Conservation (phyloP, 2,329 filamentous ascomycete genomes). For the Ascochyta pisi region DNA sequence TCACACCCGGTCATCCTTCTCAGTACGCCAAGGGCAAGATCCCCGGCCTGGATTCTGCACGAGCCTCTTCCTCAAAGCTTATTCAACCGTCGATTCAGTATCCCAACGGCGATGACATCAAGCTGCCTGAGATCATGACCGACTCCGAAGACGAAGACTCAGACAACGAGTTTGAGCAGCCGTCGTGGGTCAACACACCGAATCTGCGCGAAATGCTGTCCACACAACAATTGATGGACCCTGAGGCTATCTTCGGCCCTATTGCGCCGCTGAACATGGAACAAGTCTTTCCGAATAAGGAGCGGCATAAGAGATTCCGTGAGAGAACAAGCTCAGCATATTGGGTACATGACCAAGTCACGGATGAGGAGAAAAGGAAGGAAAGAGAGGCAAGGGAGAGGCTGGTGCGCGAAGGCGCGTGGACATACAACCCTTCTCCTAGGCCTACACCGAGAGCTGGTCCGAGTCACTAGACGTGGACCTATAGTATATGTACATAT, state of each 20-base stretch:
- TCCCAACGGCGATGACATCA: slow-evolving; percentile 86
- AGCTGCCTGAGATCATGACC: slow-evolving; percentile 92
- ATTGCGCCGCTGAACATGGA: slow-evolving; percentile 92
- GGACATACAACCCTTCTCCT: slow-evolving; percentile 58
- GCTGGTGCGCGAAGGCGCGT: slow-evolving; percentile 82
- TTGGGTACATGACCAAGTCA: slow-evolving; percentile 86
- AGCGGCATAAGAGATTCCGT: slow-evolving; percentile 86
- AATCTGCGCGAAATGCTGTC: slow-evolving; percentile 77
- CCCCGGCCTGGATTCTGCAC: slow-evolving; percentile 77
- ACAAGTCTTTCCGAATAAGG: slow-evolving; percentile 82
- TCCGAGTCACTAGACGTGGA: slow-evolving; percentile 7
- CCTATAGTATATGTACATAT: neutral
- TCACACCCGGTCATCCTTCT: slow-evolving; percentile 64
- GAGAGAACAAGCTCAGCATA: slow-evolving; percentile 92
- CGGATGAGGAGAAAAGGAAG: slow-evolving; percentile 82
- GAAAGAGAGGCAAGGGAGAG: slow-evolving; percentile 81
- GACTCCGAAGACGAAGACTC: slow-evolving; percentile 89
- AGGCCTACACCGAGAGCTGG: slow-evolving; percentile 31
- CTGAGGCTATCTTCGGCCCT: slow-evolving; percentile 84
- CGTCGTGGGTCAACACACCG: slow-evolving; percentile 88
- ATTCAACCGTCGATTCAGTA: slow-evolving; percentile 71
- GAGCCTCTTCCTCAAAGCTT: slow-evolving; percentile 57
- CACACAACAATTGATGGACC: slow-evolving; percentile 84
- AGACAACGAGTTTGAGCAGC: slow-evolving; percentile 69
- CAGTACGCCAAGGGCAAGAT: slow-evolving; percentile 85